These are phyloP conservation scores for Ceratobasidium theobromae DNA, from an alignment of 1,284 basidiomycete species.

Conservation along the genomic window DNA sequence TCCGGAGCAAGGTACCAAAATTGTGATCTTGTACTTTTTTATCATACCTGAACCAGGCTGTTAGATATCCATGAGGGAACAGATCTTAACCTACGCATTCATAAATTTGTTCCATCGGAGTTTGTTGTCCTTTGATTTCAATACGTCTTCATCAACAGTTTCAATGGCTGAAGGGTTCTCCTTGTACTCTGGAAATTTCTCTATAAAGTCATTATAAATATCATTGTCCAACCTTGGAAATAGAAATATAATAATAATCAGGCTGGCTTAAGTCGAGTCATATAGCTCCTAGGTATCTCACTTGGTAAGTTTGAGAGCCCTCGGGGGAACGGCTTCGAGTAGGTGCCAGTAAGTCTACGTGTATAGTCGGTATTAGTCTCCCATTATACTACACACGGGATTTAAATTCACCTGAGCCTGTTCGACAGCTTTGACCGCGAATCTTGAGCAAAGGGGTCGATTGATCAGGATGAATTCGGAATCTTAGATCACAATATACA, in stretches of 20 bases:
- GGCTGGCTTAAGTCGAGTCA: constrained; percentile 80
- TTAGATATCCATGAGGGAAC: not conserved
- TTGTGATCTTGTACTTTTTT: constrained; percentile 91
- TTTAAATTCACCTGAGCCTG: constrained; percentile 74
- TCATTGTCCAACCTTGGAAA: constrained; percentile 80
- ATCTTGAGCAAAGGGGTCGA: constrained; percentile 52
- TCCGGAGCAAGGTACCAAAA: constrained; percentile 93
- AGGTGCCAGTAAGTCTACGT: constrained; percentile 95
- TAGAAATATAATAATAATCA: constrained; percentile 71
- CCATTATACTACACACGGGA: not conserved
- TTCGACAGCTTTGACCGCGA: constrained; percentile 95
- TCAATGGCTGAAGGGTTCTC: constrained; percentile 62
- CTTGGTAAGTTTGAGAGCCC: constrained; percentile 79
- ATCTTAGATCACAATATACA: constrained; percentile 43
- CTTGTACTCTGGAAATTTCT: constrained; percentile 81
- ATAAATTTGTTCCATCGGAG: constrained; percentile 92
- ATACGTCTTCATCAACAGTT: constrained; percentile 87
- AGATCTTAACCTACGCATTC: constrained; percentile 58
- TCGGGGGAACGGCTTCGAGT: constrained; percentile 78
- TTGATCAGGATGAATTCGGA: not conserved
- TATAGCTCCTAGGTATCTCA: constrained; percentile 45
- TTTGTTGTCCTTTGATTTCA: constrained; percentile 93
- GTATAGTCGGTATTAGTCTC: constrained; percentile 4
- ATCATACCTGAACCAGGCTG: constrained; percentile 60
- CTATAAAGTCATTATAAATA: constrained; percentile 77